Base-by-base conservation (phyloP, 257 asterid species). In the Fraxinus quadrangulata region DNA sequence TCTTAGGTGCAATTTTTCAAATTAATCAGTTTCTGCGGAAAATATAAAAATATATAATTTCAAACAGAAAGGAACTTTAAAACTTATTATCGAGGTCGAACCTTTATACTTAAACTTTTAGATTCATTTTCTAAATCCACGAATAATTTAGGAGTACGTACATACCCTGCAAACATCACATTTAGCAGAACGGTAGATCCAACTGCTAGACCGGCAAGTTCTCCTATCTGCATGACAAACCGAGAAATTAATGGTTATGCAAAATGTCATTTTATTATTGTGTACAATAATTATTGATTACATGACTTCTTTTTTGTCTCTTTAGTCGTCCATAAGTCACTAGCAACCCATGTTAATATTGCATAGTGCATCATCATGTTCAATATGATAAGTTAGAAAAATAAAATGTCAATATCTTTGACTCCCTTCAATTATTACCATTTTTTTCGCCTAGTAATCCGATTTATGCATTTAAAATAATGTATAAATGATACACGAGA, bases 161-260 rank as follows among this genome's bases (percentile, higher is more conserved):
- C 10, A 39, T 9, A 93, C 98, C 94, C 98, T 8, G 97, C 94
- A 75, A 92, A 83, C 97, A 94, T 92, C 6, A 92, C 97, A 82
- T 94, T 94, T 2, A 92, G 94, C 82, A 92, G 80, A 74, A 94
- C 83, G 74, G 97, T 91, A 73, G 98, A 88, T 81, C 98, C 98
- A 84, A 94, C 89, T 0, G 98, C 98, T 19, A 94, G 83, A n/a
- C 98, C 98, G 26, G 97, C 98, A 68, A 94, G 94, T 80, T 94
- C 98, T 51, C 98, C 98, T 47, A 93, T 93, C 98, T 93, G 80
- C 79, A 85, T 65, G 70, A 3, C 33, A 70, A 63, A 26, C 2
- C 13, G 6, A 2, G 3, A n/a, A 6, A 56, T 17, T 17, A 2
- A 17, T 14, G 2, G 3, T 56, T 56, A 56, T 1, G 19, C 26